These are phyloP conservation scores for Sisymbrium irio DNA, from an alignment of 345 rosid species.

Conservation along the genomic window DNA sequence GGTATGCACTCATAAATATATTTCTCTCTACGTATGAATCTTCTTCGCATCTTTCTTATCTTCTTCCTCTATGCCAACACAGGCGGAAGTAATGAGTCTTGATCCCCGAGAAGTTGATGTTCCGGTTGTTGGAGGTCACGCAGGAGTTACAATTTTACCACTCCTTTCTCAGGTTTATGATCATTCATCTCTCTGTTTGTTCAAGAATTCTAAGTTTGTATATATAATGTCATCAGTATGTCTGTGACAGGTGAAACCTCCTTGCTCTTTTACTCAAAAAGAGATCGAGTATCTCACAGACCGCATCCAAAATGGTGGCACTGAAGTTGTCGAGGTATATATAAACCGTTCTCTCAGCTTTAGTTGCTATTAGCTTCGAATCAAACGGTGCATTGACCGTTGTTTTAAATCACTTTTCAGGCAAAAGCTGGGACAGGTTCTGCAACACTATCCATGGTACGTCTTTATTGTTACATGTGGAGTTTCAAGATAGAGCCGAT, in stretches of 20 bases:
- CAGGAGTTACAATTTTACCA: slow-evolving; percentile 77
- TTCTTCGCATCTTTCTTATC: neutral
- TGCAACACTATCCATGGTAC: slow-evolving; percentile 93
- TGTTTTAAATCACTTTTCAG: slow-evolving; percentile 37
- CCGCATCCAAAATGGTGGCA: slow-evolving; percentile 98
- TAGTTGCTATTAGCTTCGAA: neutral
- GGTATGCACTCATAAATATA: slow-evolving; percentile 43
- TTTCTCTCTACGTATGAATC: neutral
- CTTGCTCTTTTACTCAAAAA: slow-evolving; percentile 68
- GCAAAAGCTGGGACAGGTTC: slow-evolving; percentile 99
- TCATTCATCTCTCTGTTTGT: neutral
- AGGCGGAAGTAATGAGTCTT: slow-evolving; percentile 84
- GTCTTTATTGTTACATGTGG: neutral
- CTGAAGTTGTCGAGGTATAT: slow-evolving; percentile 93
- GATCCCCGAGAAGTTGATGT: slow-evolving; percentile 75
- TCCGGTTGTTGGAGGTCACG: slow-evolving; percentile 88
- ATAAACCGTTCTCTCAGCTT: neutral
- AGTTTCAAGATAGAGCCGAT: neutral
- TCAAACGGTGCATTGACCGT: neutral
- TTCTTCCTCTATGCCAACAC: neutral
- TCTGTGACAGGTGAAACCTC: slow-evolving; percentile 67
- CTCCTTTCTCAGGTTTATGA: slow-evolving; percentile 70
- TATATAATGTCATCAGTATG: neutral
- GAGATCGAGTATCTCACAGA: slow-evolving; percentile 81
- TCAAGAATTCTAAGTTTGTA: neutral